These are phyloP conservation scores for Aureobasidium sp. DNA, from an alignment of 2,329 filamentous ascomycete genomes.

Conservation along the genomic window DNA sequence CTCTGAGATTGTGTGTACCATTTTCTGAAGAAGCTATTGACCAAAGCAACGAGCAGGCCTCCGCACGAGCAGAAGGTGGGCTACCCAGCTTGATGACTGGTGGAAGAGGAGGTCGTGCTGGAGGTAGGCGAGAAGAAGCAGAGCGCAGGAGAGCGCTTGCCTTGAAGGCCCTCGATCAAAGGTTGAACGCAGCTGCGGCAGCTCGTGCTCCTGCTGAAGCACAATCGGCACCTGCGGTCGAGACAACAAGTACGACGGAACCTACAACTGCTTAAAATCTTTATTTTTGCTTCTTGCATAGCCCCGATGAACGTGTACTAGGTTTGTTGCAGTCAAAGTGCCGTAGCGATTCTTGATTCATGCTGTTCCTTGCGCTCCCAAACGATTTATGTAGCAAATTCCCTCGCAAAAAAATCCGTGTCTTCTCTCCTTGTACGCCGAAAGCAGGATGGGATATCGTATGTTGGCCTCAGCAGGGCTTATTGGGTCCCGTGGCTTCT, in stretches of 20 bases:
- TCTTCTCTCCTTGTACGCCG: conserved; percentile 7
- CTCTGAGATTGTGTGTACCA: conserved; percentile 71
- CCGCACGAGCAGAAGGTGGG: conserved; percentile 55
- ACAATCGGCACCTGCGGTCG: background rate
- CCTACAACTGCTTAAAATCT: background rate
- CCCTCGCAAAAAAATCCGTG: background rate
- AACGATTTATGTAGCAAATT: background rate
- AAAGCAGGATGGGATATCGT: background rate
- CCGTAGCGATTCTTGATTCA: background rate
- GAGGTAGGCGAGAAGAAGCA: conserved; percentile 76
- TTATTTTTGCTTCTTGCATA: no score
- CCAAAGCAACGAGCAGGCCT: conserved; percentile 64
- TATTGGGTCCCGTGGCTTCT: background rate
- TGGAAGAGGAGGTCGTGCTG: conserved; percentile 36
- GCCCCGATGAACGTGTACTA: background rate
- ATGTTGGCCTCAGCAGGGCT: background rate
- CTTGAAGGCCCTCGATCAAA: conserved; percentile 84
- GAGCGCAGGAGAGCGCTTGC: conserved; percentile 84
- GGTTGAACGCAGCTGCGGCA: conserved; percentile 68
- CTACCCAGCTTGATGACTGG: conserved; percentile 53
- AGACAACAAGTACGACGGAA: background rate
- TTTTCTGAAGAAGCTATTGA: conserved; percentile 78
- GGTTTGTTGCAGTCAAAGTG: background rate
- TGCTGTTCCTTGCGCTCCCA: background rate
- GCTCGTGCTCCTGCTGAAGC: conserved; percentile 12